These are phyloP conservation scores for Mycena vulgaris DNA, from an alignment of 768 basidiomycete genomes.

Conservation along the genomic window DNA sequence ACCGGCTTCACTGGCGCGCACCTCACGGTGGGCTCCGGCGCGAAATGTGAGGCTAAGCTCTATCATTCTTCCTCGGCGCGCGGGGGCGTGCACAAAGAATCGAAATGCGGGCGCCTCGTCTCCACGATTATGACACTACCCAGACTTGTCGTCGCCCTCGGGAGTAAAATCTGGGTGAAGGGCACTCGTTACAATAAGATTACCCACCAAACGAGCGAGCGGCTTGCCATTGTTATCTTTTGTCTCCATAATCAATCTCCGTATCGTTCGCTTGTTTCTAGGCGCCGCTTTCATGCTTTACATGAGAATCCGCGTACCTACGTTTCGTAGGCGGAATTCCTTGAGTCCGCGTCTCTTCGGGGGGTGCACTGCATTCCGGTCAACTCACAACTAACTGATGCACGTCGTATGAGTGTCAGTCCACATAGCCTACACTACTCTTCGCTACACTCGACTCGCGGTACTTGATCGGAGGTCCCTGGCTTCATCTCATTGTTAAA, in stretches of 20 bases:
- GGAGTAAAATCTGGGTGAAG: conserved; percentile 4
- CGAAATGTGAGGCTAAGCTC: conserved; percentile 3
- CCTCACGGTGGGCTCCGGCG: neutral
- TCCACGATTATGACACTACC: conserved; percentile 1
- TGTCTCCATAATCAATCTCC: conserved; percentile 5
- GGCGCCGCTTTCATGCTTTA: conserved; percentile 5
- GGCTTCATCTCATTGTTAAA: conserved; percentile 8
- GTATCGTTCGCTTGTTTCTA: conserved; percentile 1
- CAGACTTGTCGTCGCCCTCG: conserved; percentile 4
- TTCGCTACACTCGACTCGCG: conserved; percentile 1
- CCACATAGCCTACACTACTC: conserved; percentile 1
- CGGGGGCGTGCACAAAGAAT: conserved; percentile 2
- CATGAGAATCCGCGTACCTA: neutral
- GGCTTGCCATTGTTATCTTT: conserved; percentile 7
- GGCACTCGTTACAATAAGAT: conserved; percentile 3
- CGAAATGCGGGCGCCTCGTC: conserved; percentile 1
- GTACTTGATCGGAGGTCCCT: conserved; percentile 8
- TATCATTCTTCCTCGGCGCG: conserved; percentile 6
- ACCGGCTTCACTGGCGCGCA: neutral
- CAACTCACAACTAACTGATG: conserved; percentile 12
- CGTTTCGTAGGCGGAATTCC: conserved; percentile 1
- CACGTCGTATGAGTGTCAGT: conserved; percentile 2
- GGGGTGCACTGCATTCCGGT: conserved; percentile 11
- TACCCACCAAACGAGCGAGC: conserved; percentile 7
- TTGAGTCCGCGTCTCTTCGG: conserved; percentile 2